Base-by-base conservation (phyloP, 2,329 filamentous ascomycete genomes). In the Diaporthe citriasiana region DNA sequence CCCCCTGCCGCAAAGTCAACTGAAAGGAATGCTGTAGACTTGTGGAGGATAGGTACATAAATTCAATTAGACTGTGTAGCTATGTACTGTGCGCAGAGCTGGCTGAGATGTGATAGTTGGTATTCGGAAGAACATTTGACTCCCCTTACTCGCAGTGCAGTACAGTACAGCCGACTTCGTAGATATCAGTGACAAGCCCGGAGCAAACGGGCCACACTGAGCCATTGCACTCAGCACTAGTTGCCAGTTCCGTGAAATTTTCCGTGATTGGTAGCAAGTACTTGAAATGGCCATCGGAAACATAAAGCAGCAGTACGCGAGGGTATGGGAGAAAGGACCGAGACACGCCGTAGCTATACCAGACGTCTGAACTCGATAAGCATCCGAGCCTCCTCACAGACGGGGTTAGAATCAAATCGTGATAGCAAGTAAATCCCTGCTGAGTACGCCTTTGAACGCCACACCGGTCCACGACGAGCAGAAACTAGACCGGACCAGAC, bases 1-100 rank as follows among this genome's bases (percentile, higher is more conserved):
- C 63, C 63, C 63, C 63, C 45, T 66, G 63, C 45, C 19, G 63
- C 63, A 51, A 66, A 30, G 63, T 38, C 63, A 9, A 35, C 9
- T 5, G 9, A 35, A 35, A 35, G 33, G 9, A 35, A 1, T 13
- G 45, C 22, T 6, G 3, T 0, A 10, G 7, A 7, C 1, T n/a
- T 47, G 12, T 15, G 42, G 19, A 13, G 17, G 22, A 47, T 33
- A 10, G 4, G 2, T 40, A 22, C 10, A 27, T 9, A 27, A n/a
- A 40, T 42, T 27, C 25, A 12, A 45, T 19, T 17, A 13, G 7
- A 45, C n/a, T 63, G 4, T 15, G 4, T 45, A 30, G 25, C 1
- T 30, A 30, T 30, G n/a, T 27, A 19, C 57, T 63, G 8, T 30
- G 22, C 57, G 38, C 8, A 25, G 9, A 30, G 38, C 57, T 45